Percentiles rank a stretch among this genome's conserved stretches.
Evolutionary conservation across 495 filamentous ascomycete species (phyloP).

Genomic region (Lophiostoma macrostomum): DNA sequence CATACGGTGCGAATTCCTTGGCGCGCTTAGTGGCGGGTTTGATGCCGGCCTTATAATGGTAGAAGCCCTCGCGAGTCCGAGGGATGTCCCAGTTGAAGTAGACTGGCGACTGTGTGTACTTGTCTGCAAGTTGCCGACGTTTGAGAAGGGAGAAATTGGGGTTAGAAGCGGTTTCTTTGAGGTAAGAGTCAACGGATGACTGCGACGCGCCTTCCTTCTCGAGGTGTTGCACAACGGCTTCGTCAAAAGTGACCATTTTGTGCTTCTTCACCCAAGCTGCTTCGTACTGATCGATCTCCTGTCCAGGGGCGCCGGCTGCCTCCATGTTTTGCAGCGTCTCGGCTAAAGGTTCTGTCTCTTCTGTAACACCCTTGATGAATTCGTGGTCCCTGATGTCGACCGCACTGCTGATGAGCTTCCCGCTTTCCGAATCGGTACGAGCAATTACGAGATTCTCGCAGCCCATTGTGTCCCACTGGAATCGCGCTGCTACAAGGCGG

Average conservation of each 20-base stretch:
- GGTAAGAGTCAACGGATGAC: constrained; percentile 64
- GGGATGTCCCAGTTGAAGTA: constrained; percentile 89
- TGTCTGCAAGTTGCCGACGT: constrained; percentile 66
- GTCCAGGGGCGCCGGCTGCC: constrained; percentile 64
- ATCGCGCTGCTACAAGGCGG: constrained; percentile 82
- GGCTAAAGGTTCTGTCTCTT: constrained; percentile 71
- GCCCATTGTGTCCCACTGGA: constrained; percentile 98
- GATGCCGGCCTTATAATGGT: constrained; percentile 90
- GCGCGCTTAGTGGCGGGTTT: constrained; percentile 88
- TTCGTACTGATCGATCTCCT: constrained; percentile 82
- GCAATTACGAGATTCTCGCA: constrained; percentile 91
- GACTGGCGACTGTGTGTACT: constrained; percentile 63
- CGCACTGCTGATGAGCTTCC: constrained; percentile 81
- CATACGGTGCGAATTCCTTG: constrained; percentile 84
- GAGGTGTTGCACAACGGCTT: constrained; percentile 77
- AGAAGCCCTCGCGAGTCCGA: constrained; percentile 91
- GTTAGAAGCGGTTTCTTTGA: constrained; percentile 54
- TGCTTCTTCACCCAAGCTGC: constrained; percentile 86
- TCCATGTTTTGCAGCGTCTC: constrained; percentile 93
- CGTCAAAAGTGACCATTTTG: constrained; percentile 85
- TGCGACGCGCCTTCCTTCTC: constrained; percentile 57
- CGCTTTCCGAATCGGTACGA: constrained; percentile 91
- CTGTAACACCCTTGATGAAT: constrained; percentile 83
- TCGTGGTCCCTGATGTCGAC: constrained; percentile 94
- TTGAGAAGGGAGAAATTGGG: constrained; percentile 71